Base-by-base conservation (phyloP, 2,329 filamentous ascomycete genomes). In the Acrodontium crateriforme region DNA sequence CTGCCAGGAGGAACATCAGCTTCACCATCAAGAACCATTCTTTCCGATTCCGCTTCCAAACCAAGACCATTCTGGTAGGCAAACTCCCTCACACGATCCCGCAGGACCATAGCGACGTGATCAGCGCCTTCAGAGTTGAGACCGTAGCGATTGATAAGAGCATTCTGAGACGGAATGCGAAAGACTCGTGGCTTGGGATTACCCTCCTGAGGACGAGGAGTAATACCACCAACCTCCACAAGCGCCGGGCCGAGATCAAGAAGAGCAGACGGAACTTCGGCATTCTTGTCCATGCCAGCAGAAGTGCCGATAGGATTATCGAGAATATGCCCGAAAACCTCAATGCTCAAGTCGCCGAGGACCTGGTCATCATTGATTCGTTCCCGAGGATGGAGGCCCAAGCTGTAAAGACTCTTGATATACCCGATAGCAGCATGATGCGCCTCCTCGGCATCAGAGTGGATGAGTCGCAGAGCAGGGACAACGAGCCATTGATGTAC, bases 211-310 rank as follows among this genome's bases (percentile, higher is more conserved):
- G 87, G 78, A n/a, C 72, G 58, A 0, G 89, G 81, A 4, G 85
- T 95, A 42, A 79, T 78, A 25, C 87, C 89, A 36, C 89, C 89
- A 2, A 98, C 78, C 52, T 98, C 89, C 16, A 98, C 82, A 19
- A 95, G 67, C 3, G 74, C 77, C 14, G 87, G 76, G 17, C 89
- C 89, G 3, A 94, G 61, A 6, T 75, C 82, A 49, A 95, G 80
- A 18, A 98, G 65, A 9, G 76, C 69, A 45, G 87, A 79, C 2
- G 85, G 80, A 29, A 95, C 76, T 37, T 93, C 82, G 29, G 77
- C 89, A 48, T 92, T 71, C 63, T 98, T 95, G 62, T 95, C 89
- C 23, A 98, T 73, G 7, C 89, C 89, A 4, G 83, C 89, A n/a
- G 83, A 91, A 38, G 91, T 93, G 31, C 79, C 89, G 45, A 98